Evolutionary conservation across 306 rosid species (phyloP).

Genomic region (Rosa chinensis): DNA sequence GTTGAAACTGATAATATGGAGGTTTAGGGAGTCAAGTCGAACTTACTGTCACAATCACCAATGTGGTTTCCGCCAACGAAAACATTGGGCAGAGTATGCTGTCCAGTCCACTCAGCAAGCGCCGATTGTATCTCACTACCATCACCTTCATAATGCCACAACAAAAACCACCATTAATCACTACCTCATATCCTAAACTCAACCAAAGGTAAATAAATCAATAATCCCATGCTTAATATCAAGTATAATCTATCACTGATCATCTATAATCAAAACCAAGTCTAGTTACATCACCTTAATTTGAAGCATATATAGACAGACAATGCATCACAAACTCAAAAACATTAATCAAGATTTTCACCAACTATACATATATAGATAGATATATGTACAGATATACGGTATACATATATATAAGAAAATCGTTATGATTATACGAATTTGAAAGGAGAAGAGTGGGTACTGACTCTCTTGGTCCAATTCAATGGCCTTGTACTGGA

Average conservation of each 20-base stretch:
- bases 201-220: background rate
- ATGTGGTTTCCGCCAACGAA: background rate
- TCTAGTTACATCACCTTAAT: too few species aligned
- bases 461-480: conserved; percentile 7
- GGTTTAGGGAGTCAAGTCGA: background rate
- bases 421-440: background rate
- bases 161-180: background rate
- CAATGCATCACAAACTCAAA: background rate
- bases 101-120: conserved; percentile 3
- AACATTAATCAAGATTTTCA: background rate
- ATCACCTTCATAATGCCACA: conserved; percentile 3
- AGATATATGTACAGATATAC: background rate
- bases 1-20: background rate
- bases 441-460: background rate
- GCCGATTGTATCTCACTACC: background rate
- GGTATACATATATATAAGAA: background rate
- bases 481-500: background rate
- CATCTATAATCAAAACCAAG: background rate
- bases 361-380: background rate
- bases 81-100: conserved; percentile 3
- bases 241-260: background rate
- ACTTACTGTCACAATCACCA: conserved; percentile 9
- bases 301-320: background rate
- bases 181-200: background rate
- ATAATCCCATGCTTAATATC: background rate